Conservation (phyloP, 176 grass and related monocot species). For the Lolium perenne region DNA sequence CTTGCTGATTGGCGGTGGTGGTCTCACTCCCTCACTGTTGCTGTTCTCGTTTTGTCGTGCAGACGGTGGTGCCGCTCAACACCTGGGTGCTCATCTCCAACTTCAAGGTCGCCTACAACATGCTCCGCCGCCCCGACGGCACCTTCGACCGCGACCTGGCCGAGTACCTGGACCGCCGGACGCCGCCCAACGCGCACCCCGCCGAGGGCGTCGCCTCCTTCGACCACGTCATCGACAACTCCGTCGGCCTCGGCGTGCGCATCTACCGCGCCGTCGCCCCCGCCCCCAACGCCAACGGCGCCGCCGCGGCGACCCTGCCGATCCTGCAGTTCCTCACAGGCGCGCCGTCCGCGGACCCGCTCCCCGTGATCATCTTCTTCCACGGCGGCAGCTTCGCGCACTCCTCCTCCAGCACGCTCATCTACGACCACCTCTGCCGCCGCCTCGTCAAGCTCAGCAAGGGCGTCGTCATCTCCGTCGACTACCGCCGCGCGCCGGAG, state of each 20-base stretch:
- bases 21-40: conserved; percentile 16
- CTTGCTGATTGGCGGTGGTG: not conserved
- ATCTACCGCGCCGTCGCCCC: conserved; percentile 70
- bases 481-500: conserved; percentile 91
- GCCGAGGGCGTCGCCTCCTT: conserved; percentile 79
- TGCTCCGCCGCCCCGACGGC: conserved; percentile 89
- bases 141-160: conserved; percentile 91
- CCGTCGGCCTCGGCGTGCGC: conserved; percentile 71
- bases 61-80: conserved; percentile 89
- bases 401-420: conserved; percentile 72
- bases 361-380: conserved; percentile 98
- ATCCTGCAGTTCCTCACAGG: conserved; percentile 66
- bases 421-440: conserved; percentile 89
- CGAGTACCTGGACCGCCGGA: conserved; percentile 80
- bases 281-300: not conserved
- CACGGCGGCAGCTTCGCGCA: conserved; percentile 98
- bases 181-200: conserved; percentile 62
- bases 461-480: conserved; percentile 84
- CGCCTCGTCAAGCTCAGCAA: conserved; percentile 73
- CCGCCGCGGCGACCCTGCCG: conserved; percentile 35
- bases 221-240: conserved; percentile 72
- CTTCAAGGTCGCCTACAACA: conserved; percentile 96
- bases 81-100: conserved; percentile 98
- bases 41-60: conserved; percentile 26
- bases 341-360: conserved; percentile 60